phyloP scores from a whole-genome alignment of 345 rosid species.

The Excoecaria agallocha region DNA sequence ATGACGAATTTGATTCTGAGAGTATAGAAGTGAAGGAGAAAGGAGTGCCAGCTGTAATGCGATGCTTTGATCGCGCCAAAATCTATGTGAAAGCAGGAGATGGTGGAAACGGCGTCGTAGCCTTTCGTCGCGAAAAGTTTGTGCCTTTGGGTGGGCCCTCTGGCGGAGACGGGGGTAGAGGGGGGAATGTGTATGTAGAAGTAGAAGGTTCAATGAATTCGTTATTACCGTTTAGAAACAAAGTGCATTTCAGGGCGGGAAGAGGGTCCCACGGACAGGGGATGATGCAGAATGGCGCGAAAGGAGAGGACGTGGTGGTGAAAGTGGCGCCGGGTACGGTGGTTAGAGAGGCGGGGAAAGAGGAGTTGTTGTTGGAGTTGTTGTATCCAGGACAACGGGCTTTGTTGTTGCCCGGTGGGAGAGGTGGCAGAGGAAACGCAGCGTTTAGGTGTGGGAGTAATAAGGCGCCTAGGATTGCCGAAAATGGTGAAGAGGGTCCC shows the following conservation, averaged over 20 bases:
- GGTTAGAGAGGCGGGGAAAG: conserved; percentile 62
- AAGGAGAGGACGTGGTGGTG: conserved; percentile 77
- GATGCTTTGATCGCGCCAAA: conserved; percentile 87
- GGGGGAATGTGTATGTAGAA: conserved; percentile 76
- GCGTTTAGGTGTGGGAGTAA: conserved; percentile 78
- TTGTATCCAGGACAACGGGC: conserved; percentile 77
- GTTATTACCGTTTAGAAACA: conserved; percentile 70
- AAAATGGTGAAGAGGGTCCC: conserved; percentile 94
- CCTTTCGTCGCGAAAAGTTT: conserved; percentile 79
- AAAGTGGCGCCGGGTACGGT: conserved; percentile 89
- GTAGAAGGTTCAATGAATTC: conserved; percentile 87
- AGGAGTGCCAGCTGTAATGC: conserved; percentile 89
- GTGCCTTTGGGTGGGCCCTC: conserved; percentile 93
- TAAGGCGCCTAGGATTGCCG: conserved; percentile 87
- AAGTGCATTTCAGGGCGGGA: conserved; percentile 79
- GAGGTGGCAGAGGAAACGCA: conserved; percentile 96
- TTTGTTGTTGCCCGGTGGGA: conserved; percentile 77
- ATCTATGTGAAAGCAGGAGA: conserved; percentile 77
- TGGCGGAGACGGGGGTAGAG: conserved; percentile 96
- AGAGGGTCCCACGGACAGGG: conserved; percentile 85
- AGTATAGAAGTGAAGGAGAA: conserved; percentile 66
- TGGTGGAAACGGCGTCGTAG: conserved; percentile 90
- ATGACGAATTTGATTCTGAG: conserved; percentile 30
- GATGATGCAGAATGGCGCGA: conserved; percentile 63
- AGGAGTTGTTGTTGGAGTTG: conserved; percentile 81